These are phyloP conservation scores for Mortierella claussenii DNA, from an alignment of 192 early-diverging fungal genomes.

Conservation along the genomic window DNA sequence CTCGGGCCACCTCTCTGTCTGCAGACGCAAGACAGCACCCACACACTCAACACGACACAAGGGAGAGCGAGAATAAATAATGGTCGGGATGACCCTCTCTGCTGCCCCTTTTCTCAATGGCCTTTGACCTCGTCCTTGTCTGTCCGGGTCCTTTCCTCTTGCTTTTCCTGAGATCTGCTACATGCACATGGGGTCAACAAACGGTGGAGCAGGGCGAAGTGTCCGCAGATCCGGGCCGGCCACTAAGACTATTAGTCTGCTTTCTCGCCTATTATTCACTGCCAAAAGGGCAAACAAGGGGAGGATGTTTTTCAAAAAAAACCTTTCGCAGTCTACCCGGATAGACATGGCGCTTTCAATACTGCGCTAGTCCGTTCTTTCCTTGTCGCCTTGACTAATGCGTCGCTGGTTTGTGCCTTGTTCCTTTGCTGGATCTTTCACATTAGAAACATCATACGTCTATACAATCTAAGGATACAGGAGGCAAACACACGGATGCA, in stretches of 20 bases:
- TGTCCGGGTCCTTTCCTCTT: not conserved
- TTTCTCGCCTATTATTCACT: not conserved
- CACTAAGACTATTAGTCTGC: not conserved
- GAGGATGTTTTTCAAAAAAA: too few species aligned
- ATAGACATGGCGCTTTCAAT: too few species aligned
- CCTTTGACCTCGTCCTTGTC: conserved; percentile 2
- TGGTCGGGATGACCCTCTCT: conserved; percentile 10
- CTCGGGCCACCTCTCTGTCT: not conserved
- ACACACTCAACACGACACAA: not conserved
- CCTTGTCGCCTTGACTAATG: too few species aligned
- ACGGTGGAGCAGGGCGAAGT: not conserved
- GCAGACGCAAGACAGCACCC: not conserved
- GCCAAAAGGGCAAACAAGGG: too few species aligned
- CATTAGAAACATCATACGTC: not conserved
- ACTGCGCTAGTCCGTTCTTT: too few species aligned
- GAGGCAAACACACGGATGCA: too few species aligned
- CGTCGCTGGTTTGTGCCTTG: too few species aligned
- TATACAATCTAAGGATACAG: not conserved
- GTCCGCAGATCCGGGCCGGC: not conserved
- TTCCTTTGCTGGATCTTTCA: too few species aligned
- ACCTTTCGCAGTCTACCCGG: too few species aligned
- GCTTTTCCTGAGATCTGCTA: not conserved
- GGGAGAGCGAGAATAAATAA: not conserved
- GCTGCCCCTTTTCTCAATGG: conserved; percentile 1
- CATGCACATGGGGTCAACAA: not conserved